phyloP scores from a whole-genome alignment of 2,329 filamentous ascomycete species.

The Seiridium unicorne region DNA sequence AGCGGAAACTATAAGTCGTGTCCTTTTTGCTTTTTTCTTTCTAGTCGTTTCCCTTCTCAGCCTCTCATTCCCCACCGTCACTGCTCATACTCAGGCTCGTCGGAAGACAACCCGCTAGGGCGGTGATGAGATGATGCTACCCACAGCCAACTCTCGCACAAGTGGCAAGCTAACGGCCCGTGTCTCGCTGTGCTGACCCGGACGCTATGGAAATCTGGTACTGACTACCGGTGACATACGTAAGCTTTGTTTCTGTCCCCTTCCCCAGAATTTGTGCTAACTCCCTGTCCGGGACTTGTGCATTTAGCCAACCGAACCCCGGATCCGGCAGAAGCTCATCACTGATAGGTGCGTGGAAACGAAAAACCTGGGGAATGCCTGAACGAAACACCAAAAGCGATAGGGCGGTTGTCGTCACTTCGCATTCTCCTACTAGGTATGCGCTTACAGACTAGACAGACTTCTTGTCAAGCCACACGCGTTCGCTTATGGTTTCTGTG shows the following conservation, averaged over 20 bases:
- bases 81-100: neutral
- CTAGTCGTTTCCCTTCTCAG: neutral
- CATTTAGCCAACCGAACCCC: constrained; percentile 3
- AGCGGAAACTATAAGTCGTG: neutral
- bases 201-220: neutral
- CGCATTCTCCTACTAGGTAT: too few species aligned
- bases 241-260: neutral
- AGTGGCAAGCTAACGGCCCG: too few species aligned
- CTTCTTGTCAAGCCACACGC: neutral
- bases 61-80: neutral
- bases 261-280: neutral
- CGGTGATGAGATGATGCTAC: neutral
- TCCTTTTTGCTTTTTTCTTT: neutral
- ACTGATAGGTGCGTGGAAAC: neutral
- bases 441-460: too few species aligned
- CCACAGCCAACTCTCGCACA: too few species aligned
- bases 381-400: neutral
- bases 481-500: neutral
- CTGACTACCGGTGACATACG: neutral
- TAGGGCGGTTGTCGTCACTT: neutral
- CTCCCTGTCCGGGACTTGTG: neutral
- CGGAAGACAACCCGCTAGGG: neutral
- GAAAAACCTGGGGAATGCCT: neutral
- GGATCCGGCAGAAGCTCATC: neutral
- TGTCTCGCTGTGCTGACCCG: neutral